A percentile compares a stretch with the other conserved stretches of the same genome.
Conservation (phyloP, 176 grass and related monocot genomes). For the Oryza nivara region DNA sequence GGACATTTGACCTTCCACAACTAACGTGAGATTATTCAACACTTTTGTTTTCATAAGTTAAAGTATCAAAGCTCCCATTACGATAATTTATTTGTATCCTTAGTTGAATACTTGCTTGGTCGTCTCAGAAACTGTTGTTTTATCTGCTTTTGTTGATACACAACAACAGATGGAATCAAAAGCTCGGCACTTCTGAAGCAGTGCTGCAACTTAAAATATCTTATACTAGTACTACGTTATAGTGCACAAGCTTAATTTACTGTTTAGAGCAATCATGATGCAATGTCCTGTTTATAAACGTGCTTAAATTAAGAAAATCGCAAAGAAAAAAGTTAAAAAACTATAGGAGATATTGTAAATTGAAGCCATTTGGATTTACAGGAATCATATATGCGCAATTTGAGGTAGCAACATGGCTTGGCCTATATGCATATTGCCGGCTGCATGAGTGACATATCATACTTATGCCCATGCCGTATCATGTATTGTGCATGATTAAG, state of each 20-base stretch:
- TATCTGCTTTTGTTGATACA: neutral
- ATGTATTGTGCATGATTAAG: conserved; percentile 28
- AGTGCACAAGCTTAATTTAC: neutral
- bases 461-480: conserved; percentile 8
- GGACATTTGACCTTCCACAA: too few species aligned
- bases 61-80: conserved; percentile 7
- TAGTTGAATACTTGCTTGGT: conserved; percentile 37
- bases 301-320: neutral
- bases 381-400: conserved; percentile 21
- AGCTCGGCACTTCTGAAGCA: conserved; percentile 9
- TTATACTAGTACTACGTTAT: neutral
- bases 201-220: neutral
- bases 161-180: conserved; percentile 16
- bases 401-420: conserved; percentile 36
- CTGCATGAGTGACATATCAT: conserved; percentile 25
- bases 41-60: neutral
- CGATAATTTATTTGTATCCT: conserved; percentile 33
- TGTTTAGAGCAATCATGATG: neutral
- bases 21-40: too few species aligned
- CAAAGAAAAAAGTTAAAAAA: neutral
- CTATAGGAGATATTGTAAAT: neutral
- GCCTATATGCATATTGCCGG: conserved; percentile 9
- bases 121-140: conserved; percentile 39
- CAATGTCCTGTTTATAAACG: conserved; percentile 9
- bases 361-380: neutral